Base-by-base conservation (phyloP, 371 early-diverging fungal genomes). In the Coemansia sp. region DNA sequence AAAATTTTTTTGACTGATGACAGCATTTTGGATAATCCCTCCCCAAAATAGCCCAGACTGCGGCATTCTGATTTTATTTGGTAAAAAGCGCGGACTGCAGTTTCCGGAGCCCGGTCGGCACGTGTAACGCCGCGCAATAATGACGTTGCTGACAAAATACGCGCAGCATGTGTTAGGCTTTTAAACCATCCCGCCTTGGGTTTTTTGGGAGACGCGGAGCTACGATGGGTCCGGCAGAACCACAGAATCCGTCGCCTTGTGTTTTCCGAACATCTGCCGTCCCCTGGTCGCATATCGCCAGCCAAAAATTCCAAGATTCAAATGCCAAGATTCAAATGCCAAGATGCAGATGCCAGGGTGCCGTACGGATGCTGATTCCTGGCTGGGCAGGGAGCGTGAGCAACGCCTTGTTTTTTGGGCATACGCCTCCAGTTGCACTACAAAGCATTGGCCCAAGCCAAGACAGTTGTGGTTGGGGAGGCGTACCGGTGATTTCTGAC, bases 1-100 rank as follows among this genome's bases (percentile, higher is more conserved):
- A 44, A 9, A 11, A 8, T 53, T 26, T 28, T 54, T 23, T 32
- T n/a, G 55, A 26, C 54, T 26, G 54, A 15, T 26, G 54, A 24
- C 54, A 29, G 26, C 15, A 15, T 54, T 28, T 54, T 54, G 54
- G 54, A 54, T 54, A 13, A 54, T 54, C 54, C 7, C 54, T 54
- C 55, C 55, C 55, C 55, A 11, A 55, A 55, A 55, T 29, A 9
- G 26, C 54, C 19, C 23, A 54, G 29, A 28, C 55, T 55, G 55
- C 55, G 29, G 29, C 55, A 29, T 55, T 55, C n/a, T 5, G 15
- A 12, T 55, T 15, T 29, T 55, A 29, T 26, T 55, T 11, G 8
- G 26, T n/a, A 0, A 48, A 17, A 48, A 48, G 9, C 8, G 15
- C 49, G 49, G 49, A 48, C 49, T 21, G 49, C 49, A 48, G 49